These are phyloP conservation scores for Coemansia sp. DNA, from an alignment of 192 early-diverging fungal genomes.

Conservation along the genomic window DNA sequence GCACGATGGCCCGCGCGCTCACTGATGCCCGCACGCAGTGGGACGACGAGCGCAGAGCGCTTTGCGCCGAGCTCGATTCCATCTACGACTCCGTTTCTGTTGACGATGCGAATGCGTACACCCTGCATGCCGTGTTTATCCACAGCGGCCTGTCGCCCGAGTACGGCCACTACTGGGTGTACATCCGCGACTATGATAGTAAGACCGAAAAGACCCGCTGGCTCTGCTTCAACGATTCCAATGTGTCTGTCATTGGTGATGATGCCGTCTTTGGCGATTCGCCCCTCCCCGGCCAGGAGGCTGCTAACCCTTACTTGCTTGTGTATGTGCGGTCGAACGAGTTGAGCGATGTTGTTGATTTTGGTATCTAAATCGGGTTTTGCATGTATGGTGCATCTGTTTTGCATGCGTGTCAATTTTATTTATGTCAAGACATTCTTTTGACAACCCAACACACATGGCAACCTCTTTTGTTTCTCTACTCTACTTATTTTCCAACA, in stretches of 20 bases:
- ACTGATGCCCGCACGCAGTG: constrained; percentile 12
- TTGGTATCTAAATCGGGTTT: constrained; percentile 23
- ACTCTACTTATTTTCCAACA: neutral
- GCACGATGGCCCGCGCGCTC: constrained; percentile 10
- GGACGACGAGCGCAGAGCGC: constrained; percentile 10
- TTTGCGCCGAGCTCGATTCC: constrained; percentile 9
- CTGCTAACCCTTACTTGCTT: constrained; percentile 71
- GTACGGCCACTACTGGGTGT: constrained; percentile 80
- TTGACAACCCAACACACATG: too few relatives aligned
- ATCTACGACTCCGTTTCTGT: constrained; percentile 22
- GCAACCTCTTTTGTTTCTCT: neutral
- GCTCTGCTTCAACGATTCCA: constrained; percentile 75
- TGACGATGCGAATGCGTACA: constrained; percentile 52
- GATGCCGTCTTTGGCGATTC: constrained; percentile 60
- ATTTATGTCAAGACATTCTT: too few relatives aligned
- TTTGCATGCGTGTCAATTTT: too few relatives aligned
- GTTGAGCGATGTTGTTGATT: constrained; percentile 16
- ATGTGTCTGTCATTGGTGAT: constrained; percentile 60
- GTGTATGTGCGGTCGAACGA: constrained; percentile 61
- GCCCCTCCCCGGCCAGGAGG: constrained; percentile 44
- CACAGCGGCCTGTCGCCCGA: constrained; percentile 66
- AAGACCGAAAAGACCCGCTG: constrained; percentile 53
- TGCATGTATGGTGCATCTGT: neutral
- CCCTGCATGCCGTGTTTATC: constrained; percentile 76
- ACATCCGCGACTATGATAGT: constrained; percentile 60